These are phyloP conservation scores for Podospora conica DNA, from an alignment of 495 filamentous ascomycete species.

Conservation along the genomic window DNA sequence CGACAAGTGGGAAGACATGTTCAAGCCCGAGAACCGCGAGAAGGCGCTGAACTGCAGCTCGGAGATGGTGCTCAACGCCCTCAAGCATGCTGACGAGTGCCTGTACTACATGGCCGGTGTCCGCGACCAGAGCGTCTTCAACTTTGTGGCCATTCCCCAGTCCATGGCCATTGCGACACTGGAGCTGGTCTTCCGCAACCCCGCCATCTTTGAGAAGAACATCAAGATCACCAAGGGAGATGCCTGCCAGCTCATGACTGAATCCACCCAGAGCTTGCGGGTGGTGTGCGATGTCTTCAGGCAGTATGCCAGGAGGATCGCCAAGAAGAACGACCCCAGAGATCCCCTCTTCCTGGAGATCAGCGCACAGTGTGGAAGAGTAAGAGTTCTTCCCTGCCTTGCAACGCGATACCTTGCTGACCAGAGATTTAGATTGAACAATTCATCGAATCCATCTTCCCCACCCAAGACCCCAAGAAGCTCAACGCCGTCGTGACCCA, in stretches of 20 bases:
- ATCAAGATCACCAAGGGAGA: conserved; percentile 96
- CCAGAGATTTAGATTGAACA: conserved; percentile 69
- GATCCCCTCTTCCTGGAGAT: conserved; percentile 94
- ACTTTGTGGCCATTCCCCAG: conserved; percentile 98
- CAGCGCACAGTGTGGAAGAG: conserved; percentile 82
- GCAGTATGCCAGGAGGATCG: conserved; percentile 69
- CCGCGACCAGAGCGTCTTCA: conserved; percentile 98
- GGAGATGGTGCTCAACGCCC: conserved; percentile 86
- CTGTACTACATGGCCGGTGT: conserved; percentile 95
- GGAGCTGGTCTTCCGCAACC: conserved; percentile 88
- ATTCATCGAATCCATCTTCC: conserved; percentile 95
- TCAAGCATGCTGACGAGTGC: conserved; percentile 85
- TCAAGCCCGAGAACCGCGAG: conserved; percentile 71
- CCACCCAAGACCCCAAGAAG: conserved; percentile 51
- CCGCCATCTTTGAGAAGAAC: conserved; percentile 76
- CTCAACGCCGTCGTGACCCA: conserved; percentile 14
- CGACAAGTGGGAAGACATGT: conserved; percentile 80
- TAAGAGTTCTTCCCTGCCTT: conserved; percentile 34
- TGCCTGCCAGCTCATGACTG: conserved; percentile 83
- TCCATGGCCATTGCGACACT: conserved; percentile 95
- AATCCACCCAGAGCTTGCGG: conserved; percentile 83
- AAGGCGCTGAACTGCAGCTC: conserved; percentile 82
- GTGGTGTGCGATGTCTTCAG: conserved; percentile 75
- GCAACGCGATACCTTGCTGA: conserved; percentile 1
- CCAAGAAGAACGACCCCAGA: conserved; percentile 88